phyloP scores from a whole-genome alignment of 2,329 filamentous ascomycete species.

The Colletotrichum theobromicola region DNA sequence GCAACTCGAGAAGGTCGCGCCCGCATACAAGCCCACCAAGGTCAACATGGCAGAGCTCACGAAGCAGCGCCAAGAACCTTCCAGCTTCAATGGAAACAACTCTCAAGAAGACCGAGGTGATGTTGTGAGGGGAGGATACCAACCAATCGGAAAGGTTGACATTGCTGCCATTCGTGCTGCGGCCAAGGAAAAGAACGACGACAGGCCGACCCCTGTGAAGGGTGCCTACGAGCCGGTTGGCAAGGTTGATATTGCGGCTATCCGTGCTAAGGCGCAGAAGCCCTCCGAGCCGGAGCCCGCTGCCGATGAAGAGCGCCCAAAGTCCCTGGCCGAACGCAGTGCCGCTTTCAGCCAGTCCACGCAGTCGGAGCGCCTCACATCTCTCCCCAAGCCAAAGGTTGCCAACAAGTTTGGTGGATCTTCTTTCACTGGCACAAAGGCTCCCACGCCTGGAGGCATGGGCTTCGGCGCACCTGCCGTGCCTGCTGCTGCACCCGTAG shows the following conservation, averaged over 20 bases:
- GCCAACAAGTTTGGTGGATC: constrained; percentile 83
- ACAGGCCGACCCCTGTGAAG: constrained; percentile 85
- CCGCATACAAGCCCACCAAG: constrained; percentile 94
- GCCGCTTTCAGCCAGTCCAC: constrained; percentile 68
- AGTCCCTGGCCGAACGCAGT: constrained; percentile 76
- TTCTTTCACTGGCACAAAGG: constrained; percentile 86
- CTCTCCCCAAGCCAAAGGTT: constrained; percentile 92
- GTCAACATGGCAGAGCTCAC: constrained; percentile 90
- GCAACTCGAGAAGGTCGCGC: constrained; percentile 87
- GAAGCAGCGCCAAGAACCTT: constrained; percentile 72
- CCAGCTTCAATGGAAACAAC: constrained; percentile 49
- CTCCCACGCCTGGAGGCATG: constrained; percentile 75
- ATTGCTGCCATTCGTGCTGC: constrained; percentile 87
- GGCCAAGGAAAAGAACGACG: constrained; percentile 73
- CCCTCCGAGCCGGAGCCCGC: constrained; percentile 41
- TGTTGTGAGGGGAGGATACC: constrained; percentile 85
- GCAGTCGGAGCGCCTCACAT: constrained; percentile 80
- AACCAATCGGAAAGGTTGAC: constrained; percentile 96
- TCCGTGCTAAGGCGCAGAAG: constrained; percentile 82
- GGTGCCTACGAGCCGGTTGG: constrained; percentile 94
- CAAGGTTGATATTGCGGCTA: constrained; percentile 96
- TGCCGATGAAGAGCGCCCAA: constrained; percentile 40
- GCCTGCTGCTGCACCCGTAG: constrained; percentile 66
- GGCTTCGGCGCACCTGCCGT: constrained; percentile 68
- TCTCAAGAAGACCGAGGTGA: constrained; percentile 55